These are phyloP conservation scores for Coccomyxa sp. DNA, from an alignment of 139 green algal species.

Conservation along the genomic window DNA sequence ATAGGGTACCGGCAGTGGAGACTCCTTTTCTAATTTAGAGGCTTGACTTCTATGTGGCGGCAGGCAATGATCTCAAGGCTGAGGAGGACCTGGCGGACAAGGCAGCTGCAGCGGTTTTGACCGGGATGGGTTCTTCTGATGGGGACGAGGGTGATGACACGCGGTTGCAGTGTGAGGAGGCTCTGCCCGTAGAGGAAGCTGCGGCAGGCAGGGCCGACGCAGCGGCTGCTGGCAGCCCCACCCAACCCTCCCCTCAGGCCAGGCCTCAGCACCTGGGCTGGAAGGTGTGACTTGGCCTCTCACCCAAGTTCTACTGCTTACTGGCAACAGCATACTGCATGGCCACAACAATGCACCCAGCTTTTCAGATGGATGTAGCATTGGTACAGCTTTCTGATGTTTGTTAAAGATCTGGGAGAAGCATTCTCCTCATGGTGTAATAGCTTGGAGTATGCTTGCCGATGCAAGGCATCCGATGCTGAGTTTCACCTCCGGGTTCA, in stretches of 20 bases:
- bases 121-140: background rate
- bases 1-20: too few relatives aligned
- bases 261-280: conserved; percentile 2
- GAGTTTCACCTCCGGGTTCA: background rate
- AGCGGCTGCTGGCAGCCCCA: background rate
- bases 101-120: background rate
- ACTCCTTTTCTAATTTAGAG: too few relatives aligned
- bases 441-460: background rate
- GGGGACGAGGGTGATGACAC: background rate
- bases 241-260: background rate
- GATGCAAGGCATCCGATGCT: background rate
- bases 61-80: background rate
- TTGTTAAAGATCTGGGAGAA: background rate
- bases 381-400: background rate
- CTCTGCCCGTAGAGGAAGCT: background rate
- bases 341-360: background rate
- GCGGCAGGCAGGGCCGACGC: background rate
- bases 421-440: background rate
- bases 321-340: too few relatives aligned
- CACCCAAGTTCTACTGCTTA: background rate
- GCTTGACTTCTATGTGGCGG: too few relatives aligned
- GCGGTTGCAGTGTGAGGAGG: background rate
- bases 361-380: background rate
- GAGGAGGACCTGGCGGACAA: background rate
- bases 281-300: background rate